Percentiles rank a stretch among this genome's conserved stretches.
Conservation (phyloP, 2,329 filamentous ascomycete genomes). For the Trichoderma lentiforme region DNA sequence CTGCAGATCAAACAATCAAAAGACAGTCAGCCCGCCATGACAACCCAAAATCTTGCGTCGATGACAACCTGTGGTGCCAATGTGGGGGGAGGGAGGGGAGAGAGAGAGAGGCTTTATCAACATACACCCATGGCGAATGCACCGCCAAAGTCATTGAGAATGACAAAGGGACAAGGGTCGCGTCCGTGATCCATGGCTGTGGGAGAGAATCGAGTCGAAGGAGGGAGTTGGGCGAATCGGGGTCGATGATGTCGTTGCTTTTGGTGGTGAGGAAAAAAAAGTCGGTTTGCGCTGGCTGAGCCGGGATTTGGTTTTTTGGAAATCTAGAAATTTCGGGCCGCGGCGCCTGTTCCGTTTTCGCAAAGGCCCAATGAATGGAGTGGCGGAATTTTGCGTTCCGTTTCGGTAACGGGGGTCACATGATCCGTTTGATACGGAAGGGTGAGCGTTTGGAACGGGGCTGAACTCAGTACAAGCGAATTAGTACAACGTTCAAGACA, state of each 20-base stretch:
- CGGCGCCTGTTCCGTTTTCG: slow-evolving; percentile 14
- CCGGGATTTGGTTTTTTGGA: background rate
- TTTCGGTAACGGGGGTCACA: slow-evolving; percentile 8
- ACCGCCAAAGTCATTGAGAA: slow-evolving; percentile 95
- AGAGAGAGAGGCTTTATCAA: slow-evolving; percentile 14
- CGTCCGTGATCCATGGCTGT: slow-evolving; percentile 71
- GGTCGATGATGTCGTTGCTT: background rate
- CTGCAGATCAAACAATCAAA: slow-evolving; percentile 36
- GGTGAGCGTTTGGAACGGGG: background rate
- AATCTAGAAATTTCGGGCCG: slow-evolving; percentile 9
- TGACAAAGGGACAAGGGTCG: slow-evolving; percentile 96
- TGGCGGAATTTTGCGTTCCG: background rate
- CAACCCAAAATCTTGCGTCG: background rate
- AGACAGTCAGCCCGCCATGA: background rate
- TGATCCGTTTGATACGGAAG: background rate
- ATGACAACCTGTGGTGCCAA: background rate
- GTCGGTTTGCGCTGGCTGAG: background rate
- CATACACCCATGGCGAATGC: slow-evolving; percentile 95
- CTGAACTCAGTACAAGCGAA: background rate
- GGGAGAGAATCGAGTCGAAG: background rate
- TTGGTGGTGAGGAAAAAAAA: background rate
- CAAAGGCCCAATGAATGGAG: background rate
- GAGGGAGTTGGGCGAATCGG: background rate
- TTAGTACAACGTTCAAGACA: background rate
- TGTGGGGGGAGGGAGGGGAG: background rate